These are phyloP conservation scores for Planoprotostelium fungivorum DNA, from an alignment of 78 protist species.

Conservation along the genomic window DNA sequence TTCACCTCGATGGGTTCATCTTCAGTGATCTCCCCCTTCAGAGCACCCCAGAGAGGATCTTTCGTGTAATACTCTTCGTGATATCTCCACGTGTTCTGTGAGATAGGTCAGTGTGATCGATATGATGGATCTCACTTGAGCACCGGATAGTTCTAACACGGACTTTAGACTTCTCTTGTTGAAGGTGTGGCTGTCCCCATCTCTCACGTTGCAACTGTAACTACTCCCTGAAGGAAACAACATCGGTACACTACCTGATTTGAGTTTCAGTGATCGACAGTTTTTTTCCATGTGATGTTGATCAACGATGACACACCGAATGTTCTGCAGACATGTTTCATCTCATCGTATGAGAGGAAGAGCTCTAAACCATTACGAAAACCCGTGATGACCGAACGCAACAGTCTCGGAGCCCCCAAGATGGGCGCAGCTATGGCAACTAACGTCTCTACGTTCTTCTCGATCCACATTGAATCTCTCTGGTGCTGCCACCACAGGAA, in stretches of 20 bases:
- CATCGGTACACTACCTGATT: neutral
- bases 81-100: neutral
- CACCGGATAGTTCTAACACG: neutral
- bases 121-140: neutral
- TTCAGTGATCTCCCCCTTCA: neutral
- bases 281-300: neutral
- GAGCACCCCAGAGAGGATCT: neutral
- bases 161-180: neutral
- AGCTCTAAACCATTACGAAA: neutral
- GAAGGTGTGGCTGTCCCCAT: neutral
- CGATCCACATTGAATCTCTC: neutral
- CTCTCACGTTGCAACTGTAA: neutral
- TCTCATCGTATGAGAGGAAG: neutral
- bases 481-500: neutral
- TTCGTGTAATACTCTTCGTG: neutral
- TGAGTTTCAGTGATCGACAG: no score
- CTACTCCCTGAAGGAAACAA: neutral
- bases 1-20: neutral
- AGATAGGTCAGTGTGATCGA: neutral
- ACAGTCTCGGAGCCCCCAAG: neutral
- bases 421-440: neutral
- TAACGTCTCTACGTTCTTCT: neutral
- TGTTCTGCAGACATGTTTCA: neutral
- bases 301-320: neutral
- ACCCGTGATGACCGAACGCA: neutral